A percentile compares a stretch with the other conserved stretches of the same genome.
Evolutionary conservation across 441 rosid genomes (phyloP).

Genomic region (Erysimum cheiri): DNA sequence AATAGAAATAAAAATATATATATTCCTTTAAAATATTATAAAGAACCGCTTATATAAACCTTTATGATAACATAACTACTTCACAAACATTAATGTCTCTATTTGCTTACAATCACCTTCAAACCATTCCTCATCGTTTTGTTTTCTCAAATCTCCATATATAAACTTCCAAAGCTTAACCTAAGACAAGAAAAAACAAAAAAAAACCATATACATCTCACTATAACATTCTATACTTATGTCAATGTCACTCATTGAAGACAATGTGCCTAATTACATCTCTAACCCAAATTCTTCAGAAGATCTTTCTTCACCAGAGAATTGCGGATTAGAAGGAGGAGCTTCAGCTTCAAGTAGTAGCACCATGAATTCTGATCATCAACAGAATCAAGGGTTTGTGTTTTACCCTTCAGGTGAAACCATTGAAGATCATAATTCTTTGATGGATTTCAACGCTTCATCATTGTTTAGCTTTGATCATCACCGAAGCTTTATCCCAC

Average conservation of each 20-base stretch:
- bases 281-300: conserved; percentile 35
- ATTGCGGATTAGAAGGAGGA: conserved; percentile 45
- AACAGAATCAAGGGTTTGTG: conserved; percentile 40
- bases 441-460: conserved; percentile 61
- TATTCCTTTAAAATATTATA: not conserved
- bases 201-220: not conserved
- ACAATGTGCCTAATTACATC: conserved; percentile 40
- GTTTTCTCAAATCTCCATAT: conserved; percentile 10
- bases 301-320: conserved; percentile 44
- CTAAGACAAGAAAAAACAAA: not conserved
- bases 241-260: conserved; percentile 54
- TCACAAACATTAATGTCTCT: conserved; percentile 24
- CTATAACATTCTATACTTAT: not conserved
- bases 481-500: conserved; percentile 17
- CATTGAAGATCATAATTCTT: conserved; percentile 50
- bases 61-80: conserved; percentile 26
- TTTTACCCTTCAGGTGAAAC: conserved; percentile 38
- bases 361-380: conserved; percentile 46
- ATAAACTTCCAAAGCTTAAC: conserved; percentile 1
- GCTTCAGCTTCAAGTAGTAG: conserved; percentile 51
- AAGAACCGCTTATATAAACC: conserved; percentile 29
- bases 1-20: not conserved
- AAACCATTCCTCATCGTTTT: not conserved
- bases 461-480: conserved; percentile 62
- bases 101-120: conserved; percentile 16